Evolutionary conservation across 352 stramenopile species (phyloP), one percentile per base, ranked within the genome.

Genomic region (Globisporangium abappressorium): DNA sequence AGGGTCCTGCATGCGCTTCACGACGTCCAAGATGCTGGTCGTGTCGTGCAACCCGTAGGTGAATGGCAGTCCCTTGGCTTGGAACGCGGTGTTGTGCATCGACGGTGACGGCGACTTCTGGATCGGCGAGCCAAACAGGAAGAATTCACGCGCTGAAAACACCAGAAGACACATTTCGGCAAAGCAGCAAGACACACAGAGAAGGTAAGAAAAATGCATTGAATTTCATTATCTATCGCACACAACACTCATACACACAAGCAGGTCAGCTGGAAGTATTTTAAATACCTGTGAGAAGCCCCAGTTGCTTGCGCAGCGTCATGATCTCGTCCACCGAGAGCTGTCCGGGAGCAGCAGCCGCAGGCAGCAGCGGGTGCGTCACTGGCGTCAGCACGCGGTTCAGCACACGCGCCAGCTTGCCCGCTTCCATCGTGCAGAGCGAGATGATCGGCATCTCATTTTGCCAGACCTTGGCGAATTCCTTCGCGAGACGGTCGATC

Each of bases 11-110:
- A 91, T 82, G 30, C 74, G 73, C 53, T 71, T 67, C 26, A 80
- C 81, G 26, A 92, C 71, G 9, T 84, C 76, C 24, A 68, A 12
- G 20, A 80, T 75, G 34, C 76, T 75, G 8, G 65, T 81, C 3
- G 89, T 93, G 26, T 97, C 89, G 49, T 85, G 81, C 9, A 98
- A 79, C 4, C 77, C 81, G 77, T 99, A 99, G 6, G 76, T 79
- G 74, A 99, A 95, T 38, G 95, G 85, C 53, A 99, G 77, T 18
- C 77, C 79, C 14, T 86, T 80, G 4, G 83, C 85, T 22, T 77
- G 71, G 80, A 99, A 99, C 24, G 94, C 97, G 3, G 94, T 83
- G 53, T 98, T 98, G 76, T 99, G 98, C 93, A 99, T 99, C 61
- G 94, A 84, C 41, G 97, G 97, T 65, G 96, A 99, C 36, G 98